Evolutionary conservation across 2,329 filamentous ascomycete species (phyloP).

Genomic region (Coleophoma eucalyptorum): DNA sequence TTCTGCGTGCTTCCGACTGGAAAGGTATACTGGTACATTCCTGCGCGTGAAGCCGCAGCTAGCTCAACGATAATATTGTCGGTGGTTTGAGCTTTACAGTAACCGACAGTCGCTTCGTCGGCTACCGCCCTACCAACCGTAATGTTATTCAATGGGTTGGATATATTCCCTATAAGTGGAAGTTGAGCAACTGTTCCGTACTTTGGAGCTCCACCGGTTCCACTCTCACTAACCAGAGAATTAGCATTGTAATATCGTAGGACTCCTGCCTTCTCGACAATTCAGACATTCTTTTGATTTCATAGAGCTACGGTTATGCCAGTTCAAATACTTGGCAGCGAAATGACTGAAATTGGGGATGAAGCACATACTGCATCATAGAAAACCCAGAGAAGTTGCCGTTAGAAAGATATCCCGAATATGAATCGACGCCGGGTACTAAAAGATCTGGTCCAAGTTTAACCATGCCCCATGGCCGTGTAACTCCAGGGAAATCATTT

Average conservation of each 20-base stretch:
- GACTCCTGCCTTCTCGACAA: too few relatives aligned
- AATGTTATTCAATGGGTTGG: slow-evolving; percentile 50
- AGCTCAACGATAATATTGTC: slow-evolving; percentile 55
- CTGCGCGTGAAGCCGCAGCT: slow-evolving; percentile 49
- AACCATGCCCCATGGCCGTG: slow-evolving; percentile 12
- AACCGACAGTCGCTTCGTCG: slow-evolving; percentile 53
- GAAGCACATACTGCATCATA: too few relatives aligned
- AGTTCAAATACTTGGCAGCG: too few relatives aligned
- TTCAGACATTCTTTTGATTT: too few relatives aligned
- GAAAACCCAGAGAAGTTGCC: slow-evolving; percentile 56
- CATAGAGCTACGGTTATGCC: too few relatives aligned
- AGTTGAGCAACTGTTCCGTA: slow-evolving; percentile 62
- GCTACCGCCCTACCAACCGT: slow-evolving; percentile 46
- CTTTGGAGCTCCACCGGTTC: slow-evolving; percentile 61
- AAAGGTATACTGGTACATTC: slow-evolving; percentile 58
- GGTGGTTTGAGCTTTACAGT: slow-evolving; percentile 52
- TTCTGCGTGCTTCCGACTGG: slow-evolving; percentile 31
- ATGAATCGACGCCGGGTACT: slow-evolving; percentile 43
- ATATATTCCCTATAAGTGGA: slow-evolving; percentile 44
- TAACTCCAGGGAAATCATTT: slow-evolving; percentile 12
- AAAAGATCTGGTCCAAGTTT: slow-evolving; percentile 22
- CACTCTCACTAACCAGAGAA: slow-evolving; percentile 50
- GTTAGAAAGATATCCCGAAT: slow-evolving; percentile 44
- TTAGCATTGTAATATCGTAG: too few relatives aligned
- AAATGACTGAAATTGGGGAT: neutral